phyloP scores from a whole-genome alignment of 768 basidiomycete species.

The Russula virescens region DNA sequence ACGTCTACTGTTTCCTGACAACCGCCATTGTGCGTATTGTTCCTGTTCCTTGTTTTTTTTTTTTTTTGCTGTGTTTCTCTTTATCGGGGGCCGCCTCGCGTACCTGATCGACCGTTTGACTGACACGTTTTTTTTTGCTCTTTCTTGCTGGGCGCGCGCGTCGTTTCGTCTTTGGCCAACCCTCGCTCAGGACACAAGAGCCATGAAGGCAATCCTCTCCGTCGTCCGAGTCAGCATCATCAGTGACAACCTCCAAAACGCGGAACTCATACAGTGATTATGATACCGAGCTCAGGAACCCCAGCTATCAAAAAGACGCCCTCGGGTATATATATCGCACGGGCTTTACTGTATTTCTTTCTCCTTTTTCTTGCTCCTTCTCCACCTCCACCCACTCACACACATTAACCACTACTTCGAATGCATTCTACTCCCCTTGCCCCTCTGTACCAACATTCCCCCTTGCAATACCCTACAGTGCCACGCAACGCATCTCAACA shows the following conservation, averaged over 20 bases:
- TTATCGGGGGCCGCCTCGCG: too few relatives aligned
- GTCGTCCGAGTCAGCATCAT: conserved; percentile 5
- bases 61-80: too few relatives aligned
- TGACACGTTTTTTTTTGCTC: not conserved
- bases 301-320: too few relatives aligned
- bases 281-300: not conserved
- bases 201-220: not conserved
- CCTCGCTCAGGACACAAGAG: conserved; percentile 6
- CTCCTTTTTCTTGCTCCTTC: too few relatives aligned
- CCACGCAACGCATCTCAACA: not conserved
- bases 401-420: too few relatives aligned
- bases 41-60: not conserved
- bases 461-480: not conserved
- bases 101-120: not conserved
- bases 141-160: not conserved
- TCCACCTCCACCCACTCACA: not conserved
- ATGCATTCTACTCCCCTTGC: too few relatives aligned
- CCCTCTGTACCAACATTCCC: too few relatives aligned
- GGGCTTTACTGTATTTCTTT: too few relatives aligned
- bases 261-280: not conserved
- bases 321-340: too few relatives aligned
- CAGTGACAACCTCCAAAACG: conserved; percentile 1
- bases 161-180: too few relatives aligned
- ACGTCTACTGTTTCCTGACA: conserved; percentile 14
- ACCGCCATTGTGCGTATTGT: conserved; percentile 17